These are phyloP conservation scores for Cladophialophora chaetospira DNA, from an alignment of 2,329 filamentous ascomycete species.

Conservation along the genomic window DNA sequence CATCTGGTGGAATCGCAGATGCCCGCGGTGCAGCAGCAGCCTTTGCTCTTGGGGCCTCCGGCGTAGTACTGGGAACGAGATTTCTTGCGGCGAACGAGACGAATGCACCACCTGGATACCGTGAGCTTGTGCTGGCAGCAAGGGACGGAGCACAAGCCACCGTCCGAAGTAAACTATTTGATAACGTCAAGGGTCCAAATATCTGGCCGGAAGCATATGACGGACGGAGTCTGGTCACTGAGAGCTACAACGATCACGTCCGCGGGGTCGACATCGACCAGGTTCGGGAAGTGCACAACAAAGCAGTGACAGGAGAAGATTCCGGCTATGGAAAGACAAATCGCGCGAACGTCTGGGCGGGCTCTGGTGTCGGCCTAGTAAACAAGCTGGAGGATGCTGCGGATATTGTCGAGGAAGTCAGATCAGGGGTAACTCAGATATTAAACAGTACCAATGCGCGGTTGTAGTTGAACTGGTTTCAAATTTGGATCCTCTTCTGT, in stretches of 20 bases:
- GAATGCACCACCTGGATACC: conserved; percentile 49
- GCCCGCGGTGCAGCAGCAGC: conserved; percentile 54
- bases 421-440: conserved; percentile 2
- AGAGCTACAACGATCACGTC: conserved; percentile 42
- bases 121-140: conserved; percentile 49
- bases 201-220: conserved; percentile 61
- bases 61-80: conserved; percentile 63
- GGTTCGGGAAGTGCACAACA: conserved; percentile 9
- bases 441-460: neutral
- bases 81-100: conserved; percentile 59
- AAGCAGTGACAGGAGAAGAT: conserved; percentile 5
- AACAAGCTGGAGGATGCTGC: conserved; percentile 12
- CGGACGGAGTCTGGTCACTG: conserved; percentile 59
- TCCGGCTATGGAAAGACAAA: conserved; percentile 9
- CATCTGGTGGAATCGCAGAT: conserved; percentile 57
- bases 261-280: conserved; percentile 18
- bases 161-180: conserved; percentile 55
- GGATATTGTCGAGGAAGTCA: conserved; percentile 19
- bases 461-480: neutral
- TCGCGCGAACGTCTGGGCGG: conserved; percentile 21
- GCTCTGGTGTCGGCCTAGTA: conserved; percentile 19
- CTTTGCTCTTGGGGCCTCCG: conserved; percentile 54
- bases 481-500: neutral
- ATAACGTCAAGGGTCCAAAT: conserved; percentile 57
- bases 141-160: conserved; percentile 55